Conservation (phyloP, 139 green algal genomes). For the Chlorella sorokiniana region DNA sequence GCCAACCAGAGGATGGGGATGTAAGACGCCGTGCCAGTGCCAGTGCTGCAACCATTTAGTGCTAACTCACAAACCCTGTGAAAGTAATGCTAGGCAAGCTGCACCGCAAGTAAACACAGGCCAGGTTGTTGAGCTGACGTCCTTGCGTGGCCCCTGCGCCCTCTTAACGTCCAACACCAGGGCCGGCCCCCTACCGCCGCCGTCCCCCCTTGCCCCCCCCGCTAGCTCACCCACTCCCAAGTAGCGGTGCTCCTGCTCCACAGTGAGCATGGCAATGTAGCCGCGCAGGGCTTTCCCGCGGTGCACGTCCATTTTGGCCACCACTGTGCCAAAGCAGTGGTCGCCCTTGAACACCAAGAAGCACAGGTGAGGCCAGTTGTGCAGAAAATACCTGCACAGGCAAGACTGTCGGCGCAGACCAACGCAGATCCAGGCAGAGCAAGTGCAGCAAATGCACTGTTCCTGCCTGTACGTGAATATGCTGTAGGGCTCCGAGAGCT, state of each 20-base stretch:
- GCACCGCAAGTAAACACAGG: too few species aligned
- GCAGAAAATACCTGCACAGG: constrained; percentile 78
- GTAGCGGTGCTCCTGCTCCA: constrained; percentile 83
- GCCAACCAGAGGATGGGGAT: too few species aligned
- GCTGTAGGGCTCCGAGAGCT: constrained; percentile 97
- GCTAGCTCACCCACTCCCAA: constrained; percentile 75
- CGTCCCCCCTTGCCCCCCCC: too few species aligned
- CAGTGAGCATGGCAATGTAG: constrained; percentile 98
- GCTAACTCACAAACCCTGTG: too few species aligned
- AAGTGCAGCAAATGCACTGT: not conserved
- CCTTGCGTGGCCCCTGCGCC: too few species aligned
- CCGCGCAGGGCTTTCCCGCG: constrained; percentile 71
- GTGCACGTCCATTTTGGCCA: constrained; percentile 95
- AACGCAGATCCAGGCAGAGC: not conserved
- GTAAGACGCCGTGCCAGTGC: too few species aligned
- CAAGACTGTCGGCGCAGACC: not conserved
- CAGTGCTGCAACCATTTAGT: too few species aligned
- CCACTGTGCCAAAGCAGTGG: constrained; percentile 76
- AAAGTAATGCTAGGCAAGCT: too few species aligned
- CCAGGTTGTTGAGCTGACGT: too few species aligned
- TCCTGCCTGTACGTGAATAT: constrained; percentile 98
- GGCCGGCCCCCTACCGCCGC: too few species aligned
- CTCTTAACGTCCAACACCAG: too few species aligned
- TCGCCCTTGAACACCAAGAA: constrained; percentile 76
- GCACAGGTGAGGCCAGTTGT: constrained; percentile 92